Evolutionary conservation across 208 protist genomes (phyloP).

Genomic region (Acanthamoeba healyi): DNA sequence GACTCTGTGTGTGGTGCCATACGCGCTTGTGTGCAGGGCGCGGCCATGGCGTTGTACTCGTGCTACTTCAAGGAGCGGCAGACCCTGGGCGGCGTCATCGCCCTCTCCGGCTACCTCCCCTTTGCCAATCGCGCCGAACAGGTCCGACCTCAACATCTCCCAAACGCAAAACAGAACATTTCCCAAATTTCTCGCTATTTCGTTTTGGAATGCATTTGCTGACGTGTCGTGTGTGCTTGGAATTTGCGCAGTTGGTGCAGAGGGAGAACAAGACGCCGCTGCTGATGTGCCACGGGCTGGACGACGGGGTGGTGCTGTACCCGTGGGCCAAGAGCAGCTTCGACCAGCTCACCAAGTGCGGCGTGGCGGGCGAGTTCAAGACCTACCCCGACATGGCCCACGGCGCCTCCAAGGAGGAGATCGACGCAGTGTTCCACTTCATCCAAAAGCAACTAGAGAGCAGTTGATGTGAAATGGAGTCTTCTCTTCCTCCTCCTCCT

Average conservation of each 20-base stretch:
- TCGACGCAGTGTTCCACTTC: not conserved
- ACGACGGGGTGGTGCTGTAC: slow-evolving; percentile 49
- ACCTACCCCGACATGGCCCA: slow-evolving; percentile 33
- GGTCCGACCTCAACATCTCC: not conserved
- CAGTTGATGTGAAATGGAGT: not conserved
- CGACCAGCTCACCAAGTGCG: slow-evolving; percentile 10
- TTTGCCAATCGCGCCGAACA: not conserved
- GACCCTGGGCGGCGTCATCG: slow-evolving; percentile 38
- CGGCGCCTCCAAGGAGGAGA: not conserved
- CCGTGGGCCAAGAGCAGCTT: slow-evolving; percentile 39
- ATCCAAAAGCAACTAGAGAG: not conserved
- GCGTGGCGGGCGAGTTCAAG: slow-evolving; percentile 13
- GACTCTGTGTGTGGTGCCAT: too few relatives aligned
- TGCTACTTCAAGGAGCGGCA: not conserved
- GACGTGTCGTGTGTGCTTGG: too few relatives aligned
- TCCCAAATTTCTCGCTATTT: too few relatives aligned
- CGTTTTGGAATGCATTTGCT: too few relatives aligned
- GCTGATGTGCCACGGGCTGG: slow-evolving; percentile 51
- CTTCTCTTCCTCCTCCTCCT: not conserved
- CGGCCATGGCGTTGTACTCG: slow-evolving; percentile 37
- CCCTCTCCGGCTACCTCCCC: slow-evolving; percentile 56
- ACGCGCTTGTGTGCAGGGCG: not conserved
- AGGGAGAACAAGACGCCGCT: slow-evolving; percentile 36
- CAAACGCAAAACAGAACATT: not conserved
- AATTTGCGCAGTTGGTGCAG: slow-evolving; percentile 43